A percentile compares a stretch with the other conserved stretches of the same genome.
These are phyloP conservation scores for Pleurotus tuber-regium DNA, from an alignment of 768 basidiomycete genomes.

Conservation along the genomic window DNA sequence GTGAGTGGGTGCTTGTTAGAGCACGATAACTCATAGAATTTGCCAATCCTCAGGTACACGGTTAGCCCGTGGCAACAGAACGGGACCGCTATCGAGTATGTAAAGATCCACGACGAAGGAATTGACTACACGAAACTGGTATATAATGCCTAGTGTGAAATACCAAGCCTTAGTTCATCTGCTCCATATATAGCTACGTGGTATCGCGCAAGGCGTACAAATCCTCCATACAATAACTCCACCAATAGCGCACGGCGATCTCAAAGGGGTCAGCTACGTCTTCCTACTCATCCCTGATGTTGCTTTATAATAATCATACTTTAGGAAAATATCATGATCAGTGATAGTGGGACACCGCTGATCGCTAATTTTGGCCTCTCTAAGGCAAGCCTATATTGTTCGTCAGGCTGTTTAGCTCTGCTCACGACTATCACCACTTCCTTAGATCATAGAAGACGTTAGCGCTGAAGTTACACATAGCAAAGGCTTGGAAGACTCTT, in stretches of 20 bases:
- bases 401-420: background rate
- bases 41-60: background rate
- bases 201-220: conserved; percentile 20
- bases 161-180: too few relatives aligned
- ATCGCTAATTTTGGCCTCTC: background rate
- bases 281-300: too few relatives aligned
- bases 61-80: background rate
- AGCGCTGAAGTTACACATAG: background rate
- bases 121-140: background rate
- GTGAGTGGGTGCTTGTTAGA: background rate
- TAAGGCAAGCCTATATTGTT: background rate
- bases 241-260: conserved; percentile 24
- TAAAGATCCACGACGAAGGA: background rate
- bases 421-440: background rate
- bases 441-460: background rate
- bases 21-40: background rate
- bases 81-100: background rate
- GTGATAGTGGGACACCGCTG: background rate
- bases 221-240: conserved; percentile 21
- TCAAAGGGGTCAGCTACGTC: conserved; percentile 20
- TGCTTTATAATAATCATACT: too few relatives aligned
- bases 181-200: conserved; percentile 13
- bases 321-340: background rate
- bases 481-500: background rate
- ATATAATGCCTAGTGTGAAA: too few relatives aligned